Evolutionary conservation across 768 basidiomycete species (phyloP), one percentile per base, ranked within the genome.

Genomic region (Termitomyces sp.): DNA sequence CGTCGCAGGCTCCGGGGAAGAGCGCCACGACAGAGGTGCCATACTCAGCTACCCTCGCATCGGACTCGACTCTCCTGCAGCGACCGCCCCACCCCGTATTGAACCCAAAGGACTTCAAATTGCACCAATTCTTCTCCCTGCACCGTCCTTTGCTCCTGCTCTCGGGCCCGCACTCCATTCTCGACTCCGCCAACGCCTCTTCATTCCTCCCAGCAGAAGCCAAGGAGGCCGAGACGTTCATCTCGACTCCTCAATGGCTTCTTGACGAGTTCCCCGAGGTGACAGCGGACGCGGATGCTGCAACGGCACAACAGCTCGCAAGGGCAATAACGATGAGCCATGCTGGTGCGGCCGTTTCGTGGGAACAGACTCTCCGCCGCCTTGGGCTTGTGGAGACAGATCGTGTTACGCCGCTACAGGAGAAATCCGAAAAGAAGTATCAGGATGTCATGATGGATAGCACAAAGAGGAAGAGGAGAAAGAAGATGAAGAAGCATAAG

Each of bases 401-500:
- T 46, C 78, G 80, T 57, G 76, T 82, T 47, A 76, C 77, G 56
- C 73, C 79, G 69, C 81, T 80, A 69, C 81, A 81, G 55, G 78
- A 80, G 59, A 77, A 82, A 64, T 74, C 79, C 64, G 80, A 84
- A 16, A 80, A 79, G 69, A 82, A 84, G 59, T 87, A 81, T 69
- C 81, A 80, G 55, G 79, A 80, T 58, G 80, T 91, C 16, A 72
- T 85, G 70, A 78, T 91, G 75, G 92, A 93, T 66, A 93, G 91
- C 65, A 85, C 84, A 32, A 89, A 87, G 78, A 83, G 91, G 72
- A 94, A 94, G 80, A 81, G 85, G 66, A 79, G 85, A 79, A 89
- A 86, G 85, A 96, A 95, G 86, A 96, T 96, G 87, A 93, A 89
- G 82, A 96, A 95, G 76, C 94, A 96, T 73, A 95, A 95, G 93